Evolutionary conservation across 2,329 filamentous ascomycete species (phyloP), one percentile per base, ranked within the genome.

Genomic region (Colletotrichum orbiculare): DNA sequence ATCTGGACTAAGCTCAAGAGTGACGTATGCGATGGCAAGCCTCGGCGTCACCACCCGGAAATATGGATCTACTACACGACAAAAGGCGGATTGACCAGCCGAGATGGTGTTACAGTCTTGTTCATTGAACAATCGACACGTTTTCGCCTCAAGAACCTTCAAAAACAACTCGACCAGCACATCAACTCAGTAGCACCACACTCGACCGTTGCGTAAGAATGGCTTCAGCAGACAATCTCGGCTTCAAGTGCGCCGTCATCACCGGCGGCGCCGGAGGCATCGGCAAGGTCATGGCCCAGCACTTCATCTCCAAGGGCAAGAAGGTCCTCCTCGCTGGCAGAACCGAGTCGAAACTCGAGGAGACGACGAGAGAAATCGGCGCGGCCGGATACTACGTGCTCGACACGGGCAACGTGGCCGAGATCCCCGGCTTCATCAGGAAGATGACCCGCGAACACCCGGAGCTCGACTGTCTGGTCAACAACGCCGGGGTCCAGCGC

Each of bases 401-500:
- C 1, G 85, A 88, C 70, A 85, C 83, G 0, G 81, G 85, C 55
- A 74, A 82, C 4, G 78, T 79, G 0, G 55, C 72, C 0, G 70
- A 75, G 1, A 82, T 87, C 8, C 76, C 82, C 0, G 47, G 55
- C 0, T 86, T 87, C 66, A 74, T 83, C 57, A 61, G 78, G 46
- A 77, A 76, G 13, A 70, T 88, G 46, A 81, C 77, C 3, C 67
- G 65, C 2, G 80, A 86, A 6, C 82, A 88, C 69, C 84, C 71
- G 2, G 62, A 65, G 6, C 15, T 88, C 2, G 85, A 89, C 73
- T 88, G 85, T 67, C 71, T 88, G 0, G 76, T 88, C 71, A 88
- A 88, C 75, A 88, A 89, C 59, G 85, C 85, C 0, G 85, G 85
- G 2, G 83, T 88, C 0, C 85, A 88, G 71, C 75, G 84, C 2